Base-by-base conservation (phyloP, 176 grass and related monocot genomes). In the Zea luxurians region DNA sequence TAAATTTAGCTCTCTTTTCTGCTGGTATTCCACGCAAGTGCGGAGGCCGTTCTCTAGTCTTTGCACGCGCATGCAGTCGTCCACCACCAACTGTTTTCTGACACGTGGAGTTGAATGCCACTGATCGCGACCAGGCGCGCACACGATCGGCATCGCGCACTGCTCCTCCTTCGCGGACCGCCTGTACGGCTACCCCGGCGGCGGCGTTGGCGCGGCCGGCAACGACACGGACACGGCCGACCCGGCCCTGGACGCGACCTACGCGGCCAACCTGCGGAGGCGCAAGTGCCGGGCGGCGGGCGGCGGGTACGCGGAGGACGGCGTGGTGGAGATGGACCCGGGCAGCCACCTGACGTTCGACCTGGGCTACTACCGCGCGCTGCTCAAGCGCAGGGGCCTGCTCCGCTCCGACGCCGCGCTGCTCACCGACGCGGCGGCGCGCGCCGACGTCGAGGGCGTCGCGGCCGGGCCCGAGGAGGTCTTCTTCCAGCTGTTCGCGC, bases 241-340 rank as follows among this genome's bases (percentile, higher is more conserved):
- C 41, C 94, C 91, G 34, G 84, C 89, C 0, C 65, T 97, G 6
- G 85, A 97, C 58, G 61, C 78, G 16, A 42, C 76, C 8, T 97
- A 93, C 50, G 94, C 91, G 0, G 69, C 21, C 2, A 97, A 93
- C 89, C 71, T 93, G 36, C 89, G 86, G 4, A 34, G 66, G 70
- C 86, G 84, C 86, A 97, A 88, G 72, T 93, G 91, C 91, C 85
- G 27, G 11, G 59, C 62, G 7, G 20, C 82, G 5, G 13, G 13
- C 13, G 86, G 83, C 79, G 76, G 69, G 34, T 65, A 50, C 48
- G 76, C 70, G 4, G 4, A 66, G 82, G 77, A 80, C 40, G 6
- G 36, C 2, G 10, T 89, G 5, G 89, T 90, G 20, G 95, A 98
- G 83, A 94, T 98, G 95, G 95, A 98, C 80, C 95, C 95, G 0